Evolutionary conservation across 257 asterid genomes (phyloP).

Genomic region (Nicotiana undulata): DNA sequence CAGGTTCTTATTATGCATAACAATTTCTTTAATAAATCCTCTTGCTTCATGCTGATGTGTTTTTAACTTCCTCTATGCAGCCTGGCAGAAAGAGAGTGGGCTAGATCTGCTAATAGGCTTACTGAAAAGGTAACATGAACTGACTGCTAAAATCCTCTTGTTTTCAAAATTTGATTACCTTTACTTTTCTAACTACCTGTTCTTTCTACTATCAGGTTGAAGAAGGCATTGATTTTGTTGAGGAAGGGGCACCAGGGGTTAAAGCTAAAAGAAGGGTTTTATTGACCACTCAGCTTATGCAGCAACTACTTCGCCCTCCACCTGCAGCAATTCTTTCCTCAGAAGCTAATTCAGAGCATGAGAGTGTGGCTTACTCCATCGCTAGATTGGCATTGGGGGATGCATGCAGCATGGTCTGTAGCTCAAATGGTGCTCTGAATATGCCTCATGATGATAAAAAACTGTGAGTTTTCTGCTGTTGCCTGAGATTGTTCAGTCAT

Average conservation of each 20-base stretch:
- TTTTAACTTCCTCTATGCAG: slow-evolving; percentile 37
- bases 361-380: slow-evolving; percentile 13
- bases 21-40: neutral
- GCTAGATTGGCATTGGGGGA: slow-evolving; percentile 14
- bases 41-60: slow-evolving; percentile 12
- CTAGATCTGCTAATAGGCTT: slow-evolving; percentile 43
- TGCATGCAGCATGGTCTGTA: slow-evolving; percentile 14
- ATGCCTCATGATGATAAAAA: neutral
- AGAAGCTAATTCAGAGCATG: slow-evolving; percentile 10
- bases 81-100: slow-evolving; percentile 61
- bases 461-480: slow-evolving; percentile 5
- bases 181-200: slow-evolving; percentile 37
- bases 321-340: slow-evolving; percentile 11
- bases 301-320: slow-evolving; percentile 17
- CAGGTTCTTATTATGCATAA: slow-evolving; percentile 35
- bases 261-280: slow-evolving; percentile 10
- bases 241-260: neutral
- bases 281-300: slow-evolving; percentile 20
- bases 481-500: neutral
- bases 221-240: neutral
- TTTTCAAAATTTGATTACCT: neutral
- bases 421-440: slow-evolving; percentile 1
- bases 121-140: slow-evolving; percentile 48
- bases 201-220: slow-evolving; percentile 3
- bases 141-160: neutral